phyloP scores from a whole-genome alignment of 805 yeast genomes.

The Candida broadrunensis region DNA sequence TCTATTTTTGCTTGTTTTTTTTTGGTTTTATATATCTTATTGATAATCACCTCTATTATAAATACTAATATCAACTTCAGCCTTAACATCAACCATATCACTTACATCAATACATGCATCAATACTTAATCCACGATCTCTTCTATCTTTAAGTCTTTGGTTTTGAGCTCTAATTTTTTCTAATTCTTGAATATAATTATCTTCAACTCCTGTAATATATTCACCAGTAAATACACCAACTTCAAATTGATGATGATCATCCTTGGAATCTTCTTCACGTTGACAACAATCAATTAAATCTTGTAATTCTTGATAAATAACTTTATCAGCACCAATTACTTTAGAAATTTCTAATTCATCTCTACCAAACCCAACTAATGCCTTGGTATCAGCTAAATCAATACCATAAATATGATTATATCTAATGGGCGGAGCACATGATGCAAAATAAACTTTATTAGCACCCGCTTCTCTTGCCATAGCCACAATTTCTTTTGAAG shows the following conservation, averaged over 20 bases:
- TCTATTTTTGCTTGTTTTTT: too few relatives aligned
- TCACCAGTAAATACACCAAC: constrained; percentile 96
- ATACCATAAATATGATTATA: constrained; percentile 96
- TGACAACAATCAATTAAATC: constrained; percentile 82
- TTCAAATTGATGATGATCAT: constrained; percentile 58
- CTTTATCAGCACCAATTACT: constrained; percentile 85
- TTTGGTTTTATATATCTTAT: too few relatives aligned
- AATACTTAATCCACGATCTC: constrained; percentile 38
- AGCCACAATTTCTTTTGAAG: constrained; percentile 90
- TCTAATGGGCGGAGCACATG: constrained; percentile 98
- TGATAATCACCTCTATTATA: constrained; percentile 55
- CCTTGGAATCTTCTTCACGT: constrained; percentile 32
- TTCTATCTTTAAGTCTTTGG: constrained; percentile 45
- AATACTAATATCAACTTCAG: constrained; percentile 64
- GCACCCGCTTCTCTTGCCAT: constrained; percentile 99
- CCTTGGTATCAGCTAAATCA: constrained; percentile 92
- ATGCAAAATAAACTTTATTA: constrained; percentile 88
- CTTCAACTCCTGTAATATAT: constrained; percentile 92
- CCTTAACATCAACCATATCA: constrained; percentile 65
- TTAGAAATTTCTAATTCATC: constrained; percentile 71
- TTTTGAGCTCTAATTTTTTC: constrained; percentile 81
- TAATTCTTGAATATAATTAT: constrained; percentile 73
- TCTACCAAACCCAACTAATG: constrained; percentile 83
- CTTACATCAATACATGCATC: constrained; percentile 40
- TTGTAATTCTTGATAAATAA: constrained; percentile 80